phyloP scores from a whole-genome alignment of 495 filamentous ascomycete species.

The Talaromyces borbonicus region DNA sequence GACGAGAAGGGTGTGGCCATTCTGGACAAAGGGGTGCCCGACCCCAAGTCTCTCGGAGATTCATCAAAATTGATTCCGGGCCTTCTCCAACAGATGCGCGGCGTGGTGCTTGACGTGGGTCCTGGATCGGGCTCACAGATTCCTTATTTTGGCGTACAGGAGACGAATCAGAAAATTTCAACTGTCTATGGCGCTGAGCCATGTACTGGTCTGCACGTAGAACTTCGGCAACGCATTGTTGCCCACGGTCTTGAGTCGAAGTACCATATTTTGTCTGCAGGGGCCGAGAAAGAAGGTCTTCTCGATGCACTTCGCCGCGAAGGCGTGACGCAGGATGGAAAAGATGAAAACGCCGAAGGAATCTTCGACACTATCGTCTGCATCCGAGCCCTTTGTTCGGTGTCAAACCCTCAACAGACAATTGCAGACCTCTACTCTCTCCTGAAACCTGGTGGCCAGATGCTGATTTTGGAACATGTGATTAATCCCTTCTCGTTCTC shows the following conservation, averaged over 20 bases:
- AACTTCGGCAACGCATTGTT: constrained; percentile 34
- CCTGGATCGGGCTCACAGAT: constrained; percentile 42
- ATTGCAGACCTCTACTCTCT: constrained; percentile 48
- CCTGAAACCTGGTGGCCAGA: constrained; percentile 54
- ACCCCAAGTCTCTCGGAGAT: constrained; percentile 8
- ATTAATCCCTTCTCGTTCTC: constrained; percentile 23
- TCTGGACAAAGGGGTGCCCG: background rate
- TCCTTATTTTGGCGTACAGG: constrained; percentile 28
- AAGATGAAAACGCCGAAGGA: constrained; percentile 25
- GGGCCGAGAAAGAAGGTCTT: constrained; percentile 45
- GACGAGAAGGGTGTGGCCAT: constrained; percentile 7
- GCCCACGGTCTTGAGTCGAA: constrained; percentile 42
- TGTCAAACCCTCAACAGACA: constrained; percentile 51
- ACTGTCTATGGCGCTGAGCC: constrained; percentile 63
- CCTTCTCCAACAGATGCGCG: constrained; percentile 24
- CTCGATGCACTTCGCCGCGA: constrained; percentile 25
- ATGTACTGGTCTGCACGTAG: constrained; percentile 43
- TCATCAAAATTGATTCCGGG: constrained; percentile 31
- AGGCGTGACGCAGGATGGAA: constrained; percentile 23
- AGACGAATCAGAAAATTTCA: constrained; percentile 27
- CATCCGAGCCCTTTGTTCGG: constrained; percentile 62
- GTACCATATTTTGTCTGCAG: constrained; percentile 55
- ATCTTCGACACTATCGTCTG: constrained; percentile 60
- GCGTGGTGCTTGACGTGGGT: constrained; percentile 39
- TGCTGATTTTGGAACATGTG: constrained; percentile 69